Conservation (phyloP, 306 rosid genomes). For the Sophora flavescens region DNA sequence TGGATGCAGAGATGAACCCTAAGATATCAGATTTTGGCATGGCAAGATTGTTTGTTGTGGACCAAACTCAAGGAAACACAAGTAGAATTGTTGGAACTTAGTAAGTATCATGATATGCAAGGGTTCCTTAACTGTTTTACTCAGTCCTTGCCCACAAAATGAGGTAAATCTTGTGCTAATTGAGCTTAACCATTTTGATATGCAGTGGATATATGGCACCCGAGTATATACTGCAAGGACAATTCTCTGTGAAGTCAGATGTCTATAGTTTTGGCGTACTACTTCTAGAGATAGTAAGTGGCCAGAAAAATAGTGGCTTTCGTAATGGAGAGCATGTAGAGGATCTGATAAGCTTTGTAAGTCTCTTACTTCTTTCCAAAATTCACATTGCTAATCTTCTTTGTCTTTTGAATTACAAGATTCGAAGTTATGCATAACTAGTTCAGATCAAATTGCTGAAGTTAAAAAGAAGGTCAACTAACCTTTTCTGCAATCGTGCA, state of each 20-base stretch:
- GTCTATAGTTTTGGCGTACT: conserved; percentile 61
- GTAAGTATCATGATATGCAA: conserved; percentile 28
- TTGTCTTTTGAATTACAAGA: neutral
- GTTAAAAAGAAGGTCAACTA: neutral
- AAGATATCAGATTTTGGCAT: conserved; percentile 62
- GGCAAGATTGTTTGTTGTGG: conserved; percentile 48
- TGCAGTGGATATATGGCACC: conserved; percentile 66
- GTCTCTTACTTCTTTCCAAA: conserved; percentile 2
- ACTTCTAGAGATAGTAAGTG: conserved; percentile 57
- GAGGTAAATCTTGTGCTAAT: neutral
- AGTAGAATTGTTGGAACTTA: conserved; percentile 50
- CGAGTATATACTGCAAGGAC: conserved; percentile 51
- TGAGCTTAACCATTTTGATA: neutral
- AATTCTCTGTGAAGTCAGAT: conserved; percentile 55
- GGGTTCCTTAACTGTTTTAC: neutral
- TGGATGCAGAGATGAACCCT: conserved; percentile 45
- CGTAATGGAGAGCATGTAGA: conserved; percentile 27
- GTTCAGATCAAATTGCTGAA: neutral
- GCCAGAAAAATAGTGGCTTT: conserved; percentile 49
- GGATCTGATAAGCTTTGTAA: conserved; percentile 54
- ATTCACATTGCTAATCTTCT: neutral
- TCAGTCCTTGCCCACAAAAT: neutral
- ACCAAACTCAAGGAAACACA: conserved; percentile 49
- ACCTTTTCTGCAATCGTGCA: conserved; percentile 5
- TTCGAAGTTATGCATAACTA: too few relatives aligned